These are phyloP conservation scores for Scutellaria galericulata DNA, from an alignment of 257 asterid species.

Conservation along the genomic window DNA sequence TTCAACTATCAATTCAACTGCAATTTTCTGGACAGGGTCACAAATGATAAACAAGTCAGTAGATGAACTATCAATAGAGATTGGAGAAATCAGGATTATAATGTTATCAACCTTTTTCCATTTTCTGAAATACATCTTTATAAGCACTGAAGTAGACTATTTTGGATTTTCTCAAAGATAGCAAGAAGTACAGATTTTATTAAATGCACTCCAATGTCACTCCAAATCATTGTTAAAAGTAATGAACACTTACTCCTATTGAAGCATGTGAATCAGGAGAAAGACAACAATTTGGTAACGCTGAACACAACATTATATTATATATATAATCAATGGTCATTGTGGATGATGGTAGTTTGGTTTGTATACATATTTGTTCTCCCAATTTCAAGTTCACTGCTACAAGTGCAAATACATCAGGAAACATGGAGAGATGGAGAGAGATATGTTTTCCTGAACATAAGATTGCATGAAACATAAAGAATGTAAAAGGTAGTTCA, in stretches of 20 bases:
- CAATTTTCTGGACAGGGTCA: slow-evolving; percentile 65
- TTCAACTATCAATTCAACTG: slow-evolving; percentile 68
- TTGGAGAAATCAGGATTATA: slow-evolving; percentile 27
- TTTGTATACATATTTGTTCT: slow-evolving; percentile 3
- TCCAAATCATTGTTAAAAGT: not conserved
- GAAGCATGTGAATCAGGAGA: slow-evolving; percentile 27
- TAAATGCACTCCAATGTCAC: slow-evolving; percentile 5
- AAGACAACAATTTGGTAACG: slow-evolving; percentile 10
- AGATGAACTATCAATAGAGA: slow-evolving; percentile 29
- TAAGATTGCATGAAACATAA: slow-evolving; percentile 29
- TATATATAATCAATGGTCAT: not conserved
- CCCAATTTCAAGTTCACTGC: slow-evolving; percentile 7
- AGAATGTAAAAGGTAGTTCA: slow-evolving; percentile 27
- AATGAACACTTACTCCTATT: slow-evolving; percentile 20
- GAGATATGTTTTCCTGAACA: not conserved
- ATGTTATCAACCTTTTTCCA: slow-evolving; percentile 16
- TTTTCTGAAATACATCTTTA: not conserved
- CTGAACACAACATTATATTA: slow-evolving; percentile 21
- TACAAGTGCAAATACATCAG: slow-evolving; percentile 4
- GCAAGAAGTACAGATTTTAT: not conserved
- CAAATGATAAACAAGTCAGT: slow-evolving; percentile 37
- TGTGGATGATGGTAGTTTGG: slow-evolving; percentile 4
- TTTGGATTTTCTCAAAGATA: slow-evolving; percentile 1
- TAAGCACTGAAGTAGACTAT: slow-evolving; percentile 15
- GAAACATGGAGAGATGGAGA: not conserved